These are phyloP conservation scores for Globisporangium spiculum DNA, from an alignment of 352 stramenopile genomes.

Conservation along the genomic window DNA sequence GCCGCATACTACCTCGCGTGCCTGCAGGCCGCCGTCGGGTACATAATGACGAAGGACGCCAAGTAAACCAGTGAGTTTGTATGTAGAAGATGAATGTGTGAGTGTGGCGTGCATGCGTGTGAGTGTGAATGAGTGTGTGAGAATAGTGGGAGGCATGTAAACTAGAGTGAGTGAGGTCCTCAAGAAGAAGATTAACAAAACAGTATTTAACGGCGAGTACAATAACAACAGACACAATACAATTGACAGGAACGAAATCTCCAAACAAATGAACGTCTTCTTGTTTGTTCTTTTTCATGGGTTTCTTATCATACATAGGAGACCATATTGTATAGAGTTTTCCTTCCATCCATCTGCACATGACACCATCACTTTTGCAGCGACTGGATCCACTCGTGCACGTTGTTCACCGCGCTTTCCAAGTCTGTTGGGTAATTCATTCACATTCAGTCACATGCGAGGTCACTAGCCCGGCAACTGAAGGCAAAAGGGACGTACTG, in stretches of 20 bases:
- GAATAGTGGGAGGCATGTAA: conserved; percentile 9
- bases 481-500: conserved; percentile 41
- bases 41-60: conserved; percentile 54
- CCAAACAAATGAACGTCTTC: not conserved
- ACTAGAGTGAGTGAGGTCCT: conserved; percentile 7
- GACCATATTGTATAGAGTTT: not conserved
- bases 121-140: conserved; percentile 9
- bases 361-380: conserved; percentile 35
- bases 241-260: not conserved
- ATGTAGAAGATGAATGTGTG: conserved; percentile 19
- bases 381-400: conserved; percentile 71
- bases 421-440: conserved; percentile 18
- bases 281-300: not conserved
- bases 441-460: too few relatives aligned
- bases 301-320: not conserved
- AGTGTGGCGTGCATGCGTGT: not conserved
- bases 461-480: not conserved
- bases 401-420: conserved; percentile 40
- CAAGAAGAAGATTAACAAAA: not conserved
- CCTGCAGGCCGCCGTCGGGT: conserved; percentile 72
- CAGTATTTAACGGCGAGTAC: conserved; percentile 9
- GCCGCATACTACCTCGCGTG: conserved; percentile 82
- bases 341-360: not conserved
- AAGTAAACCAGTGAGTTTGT: conserved; percentile 9
- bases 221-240: not conserved